Percentiles rank a stretch among this genome's conserved stretches.
phyloP scores from a whole-genome alignment of 78 protist species.

The Pelomyxa schiedti region DNA sequence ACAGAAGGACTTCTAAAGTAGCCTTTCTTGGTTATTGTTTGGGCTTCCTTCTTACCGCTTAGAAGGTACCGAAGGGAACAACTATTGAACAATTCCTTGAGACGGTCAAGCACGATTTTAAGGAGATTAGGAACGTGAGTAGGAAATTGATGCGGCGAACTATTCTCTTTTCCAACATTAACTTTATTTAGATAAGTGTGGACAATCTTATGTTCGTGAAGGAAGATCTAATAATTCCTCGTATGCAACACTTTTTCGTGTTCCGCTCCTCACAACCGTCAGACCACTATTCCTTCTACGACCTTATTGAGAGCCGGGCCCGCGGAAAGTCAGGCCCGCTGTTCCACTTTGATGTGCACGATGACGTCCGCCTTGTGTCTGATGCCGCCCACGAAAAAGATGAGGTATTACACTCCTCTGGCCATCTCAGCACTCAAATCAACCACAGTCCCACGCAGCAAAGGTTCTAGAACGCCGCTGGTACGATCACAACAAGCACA shows the following conservation, averaged over 20 bases:
- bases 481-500: constrained; percentile 84
- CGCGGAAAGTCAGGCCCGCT: constrained; percentile 84
- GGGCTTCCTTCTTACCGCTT: no score
- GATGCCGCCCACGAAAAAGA: constrained; percentile 79
- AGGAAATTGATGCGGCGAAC: no score
- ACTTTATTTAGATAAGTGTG: no score
- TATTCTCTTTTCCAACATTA: no score
- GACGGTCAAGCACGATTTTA: constrained; percentile 29
- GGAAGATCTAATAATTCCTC: constrained; percentile 85
- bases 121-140: constrained; percentile 39
- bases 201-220: constrained; percentile 78
- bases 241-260: background rate
- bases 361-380: constrained; percentile 64
- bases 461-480: constrained; percentile 62
- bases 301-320: constrained; percentile 66
- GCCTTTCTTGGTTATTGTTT: no score
- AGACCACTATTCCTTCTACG: constrained; percentile 75
- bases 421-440: background rate
- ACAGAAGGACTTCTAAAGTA: constrained; percentile 45
- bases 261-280: background rate
- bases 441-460: constrained; percentile 62
- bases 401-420: constrained; percentile 20
- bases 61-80: constrained; percentile 57
- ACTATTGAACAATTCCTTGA: constrained; percentile 55
- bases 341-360: constrained; percentile 78